phyloP scores from a whole-genome alignment of 73 alveolate genomes.

The Tetrahymena malaccensis region DNA sequence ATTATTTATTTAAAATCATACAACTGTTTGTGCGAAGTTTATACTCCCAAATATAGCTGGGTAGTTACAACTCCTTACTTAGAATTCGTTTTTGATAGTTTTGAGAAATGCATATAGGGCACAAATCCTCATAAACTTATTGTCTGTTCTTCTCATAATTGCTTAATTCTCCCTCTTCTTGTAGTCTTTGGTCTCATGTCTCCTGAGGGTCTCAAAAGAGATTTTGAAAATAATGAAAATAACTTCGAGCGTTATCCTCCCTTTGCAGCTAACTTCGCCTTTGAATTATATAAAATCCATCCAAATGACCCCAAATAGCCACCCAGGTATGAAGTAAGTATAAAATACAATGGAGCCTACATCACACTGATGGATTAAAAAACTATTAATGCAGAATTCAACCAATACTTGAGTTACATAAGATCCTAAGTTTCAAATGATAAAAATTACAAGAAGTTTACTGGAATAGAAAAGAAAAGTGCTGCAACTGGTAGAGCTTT shows the following conservation, averaged over 20 bases:
- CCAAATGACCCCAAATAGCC: background rate
- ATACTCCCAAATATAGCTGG: background rate
- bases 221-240: background rate
- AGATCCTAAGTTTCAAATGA: background rate
- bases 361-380: background rate
- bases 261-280: background rate
- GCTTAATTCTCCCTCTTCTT: background rate
- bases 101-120: background rate
- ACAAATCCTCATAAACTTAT: background rate
- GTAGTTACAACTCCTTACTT: background rate
- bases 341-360: background rate
- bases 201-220: background rate
- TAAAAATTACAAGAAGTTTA: background rate
- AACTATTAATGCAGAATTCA: background rate
- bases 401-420: background rate
- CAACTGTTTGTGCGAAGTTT: background rate
- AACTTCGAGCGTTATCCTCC: background rate
- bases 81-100: background rate
- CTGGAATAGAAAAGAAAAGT: background rate
- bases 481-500: background rate
- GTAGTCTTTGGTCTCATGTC: background rate
- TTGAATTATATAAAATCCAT: background rate
- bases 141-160: background rate
- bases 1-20: background rate
- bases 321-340: background rate